Evolutionary conservation across 352 stramenopile species (phyloP).

Genomic region (Phytophthora cactorum): DNA sequence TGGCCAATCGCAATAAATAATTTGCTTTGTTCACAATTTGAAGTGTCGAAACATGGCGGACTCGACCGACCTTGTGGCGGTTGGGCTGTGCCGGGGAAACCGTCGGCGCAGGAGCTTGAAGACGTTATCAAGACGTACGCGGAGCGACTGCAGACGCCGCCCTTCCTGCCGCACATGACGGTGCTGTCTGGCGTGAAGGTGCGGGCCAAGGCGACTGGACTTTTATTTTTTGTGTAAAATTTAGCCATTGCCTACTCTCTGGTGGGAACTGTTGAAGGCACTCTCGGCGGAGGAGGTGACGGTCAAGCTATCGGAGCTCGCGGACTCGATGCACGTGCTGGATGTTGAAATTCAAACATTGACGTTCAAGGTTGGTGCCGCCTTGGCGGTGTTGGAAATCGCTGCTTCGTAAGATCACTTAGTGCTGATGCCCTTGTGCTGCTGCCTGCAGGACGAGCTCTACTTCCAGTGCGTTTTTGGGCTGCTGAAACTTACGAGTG

Average conservation of each 20-base stretch:
- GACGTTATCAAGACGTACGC: constrained; percentile 48
- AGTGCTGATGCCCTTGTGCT: not conserved
- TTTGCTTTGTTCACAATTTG: not conserved
- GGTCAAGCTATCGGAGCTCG: constrained; percentile 44
- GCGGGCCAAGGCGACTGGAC: not conserved
- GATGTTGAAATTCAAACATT: constrained; percentile 46
- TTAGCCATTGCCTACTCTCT: not conserved
- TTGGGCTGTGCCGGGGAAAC: constrained; percentile 52
- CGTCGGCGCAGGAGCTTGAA: constrained; percentile 25
- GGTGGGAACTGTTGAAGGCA: constrained; percentile 25
- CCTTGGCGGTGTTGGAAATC: not conserved
- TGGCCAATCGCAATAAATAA: constrained; percentile 7
- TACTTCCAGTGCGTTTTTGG: constrained; percentile 81
- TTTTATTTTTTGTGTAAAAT: not conserved
- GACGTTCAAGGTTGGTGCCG: constrained; percentile 51
- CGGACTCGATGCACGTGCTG: constrained; percentile 36
- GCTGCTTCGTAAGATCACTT: not conserved
- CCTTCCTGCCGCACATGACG: constrained; percentile 68
- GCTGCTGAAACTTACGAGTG: constrained; percentile 45
- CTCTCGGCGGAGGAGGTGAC: constrained; percentile 30
- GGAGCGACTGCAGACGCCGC: constrained; percentile 42
- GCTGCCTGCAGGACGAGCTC: constrained; percentile 42
- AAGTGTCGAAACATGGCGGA: constrained; percentile 14
- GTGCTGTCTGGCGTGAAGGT: constrained; percentile 60
- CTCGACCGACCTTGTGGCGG: constrained; percentile 47